Percentiles rank a stretch among this genome's conserved stretches.
These are phyloP conservation scores for Rachicladosporium sp. DNA, from an alignment of 2,329 filamentous ascomycete genomes.

Conservation along the genomic window DNA sequence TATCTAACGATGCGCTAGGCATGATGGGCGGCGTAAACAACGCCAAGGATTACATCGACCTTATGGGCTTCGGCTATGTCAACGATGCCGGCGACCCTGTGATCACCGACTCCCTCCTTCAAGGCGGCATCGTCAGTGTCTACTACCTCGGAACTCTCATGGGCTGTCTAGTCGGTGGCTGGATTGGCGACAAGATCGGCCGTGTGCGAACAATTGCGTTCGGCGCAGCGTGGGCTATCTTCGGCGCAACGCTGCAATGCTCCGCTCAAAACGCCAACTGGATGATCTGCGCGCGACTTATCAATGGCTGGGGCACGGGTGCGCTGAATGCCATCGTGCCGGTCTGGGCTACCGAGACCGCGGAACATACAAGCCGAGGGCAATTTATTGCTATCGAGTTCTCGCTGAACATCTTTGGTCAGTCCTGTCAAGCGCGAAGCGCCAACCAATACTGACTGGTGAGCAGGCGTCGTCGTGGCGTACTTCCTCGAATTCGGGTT, in stretches of 20 bases:
- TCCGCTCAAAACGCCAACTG: slow-evolving; percentile 53
- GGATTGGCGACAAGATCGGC: slow-evolving; percentile 50
- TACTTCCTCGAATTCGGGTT: slow-evolving; percentile 5
- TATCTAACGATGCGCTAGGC: too few species aligned
- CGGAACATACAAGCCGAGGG: slow-evolving; percentile 54
- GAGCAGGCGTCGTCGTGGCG: too few species aligned
- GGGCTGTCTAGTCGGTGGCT: slow-evolving; percentile 52
- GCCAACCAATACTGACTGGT: too few species aligned
- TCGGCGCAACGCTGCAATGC: slow-evolving; percentile 51
- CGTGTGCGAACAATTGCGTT: slow-evolving; percentile 52
- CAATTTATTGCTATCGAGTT: slow-evolving; percentile 50
- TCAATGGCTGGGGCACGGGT: slow-evolving; percentile 47
- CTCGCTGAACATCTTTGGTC: slow-evolving; percentile 60
- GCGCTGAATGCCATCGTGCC: slow-evolving; percentile 59
- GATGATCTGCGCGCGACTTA: slow-evolving; percentile 38
- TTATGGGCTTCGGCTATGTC: slow-evolving; percentile 55
- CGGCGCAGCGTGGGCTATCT: slow-evolving; percentile 33
- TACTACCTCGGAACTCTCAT: slow-evolving; percentile 51
- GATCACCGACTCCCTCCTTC: slow-evolving; percentile 46
- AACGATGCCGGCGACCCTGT: slow-evolving; percentile 33
- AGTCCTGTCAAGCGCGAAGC: too few species aligned
- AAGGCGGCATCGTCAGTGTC: slow-evolving; percentile 46
- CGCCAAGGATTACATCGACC: slow-evolving; percentile 48
- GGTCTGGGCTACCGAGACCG: slow-evolving; percentile 59
- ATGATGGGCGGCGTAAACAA: slow-evolving; percentile 55